These are phyloP conservation scores for Alternaria tenuissima DNA, from an alignment of 2,329 filamentous ascomycete species.

Conservation along the genomic window DNA sequence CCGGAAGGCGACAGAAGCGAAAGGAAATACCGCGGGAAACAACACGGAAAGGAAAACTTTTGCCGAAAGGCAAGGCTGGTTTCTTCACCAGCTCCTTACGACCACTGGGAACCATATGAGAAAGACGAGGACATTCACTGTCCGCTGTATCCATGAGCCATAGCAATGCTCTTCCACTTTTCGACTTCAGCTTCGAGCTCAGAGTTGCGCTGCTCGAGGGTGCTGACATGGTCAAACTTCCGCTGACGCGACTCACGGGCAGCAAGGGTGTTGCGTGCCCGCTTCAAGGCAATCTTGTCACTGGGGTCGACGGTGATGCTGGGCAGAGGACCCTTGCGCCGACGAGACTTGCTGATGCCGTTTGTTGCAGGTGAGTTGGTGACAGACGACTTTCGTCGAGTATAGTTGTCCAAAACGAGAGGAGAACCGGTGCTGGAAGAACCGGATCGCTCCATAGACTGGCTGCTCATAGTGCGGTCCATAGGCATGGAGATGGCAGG, in stretches of 20 bases:
- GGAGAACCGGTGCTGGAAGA: conserved; percentile 50
- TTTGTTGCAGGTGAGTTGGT: conserved; percentile 65
- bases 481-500: conserved; percentile 44
- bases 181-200: conserved; percentile 66
- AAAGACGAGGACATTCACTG: conserved; percentile 43
- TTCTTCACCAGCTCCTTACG: conserved; percentile 50
- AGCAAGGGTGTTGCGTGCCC: conserved; percentile 90
- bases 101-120: conserved; percentile 40
- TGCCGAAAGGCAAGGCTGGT: conserved; percentile 37
- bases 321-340: conserved; percentile 81
- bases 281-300: conserved; percentile 86
- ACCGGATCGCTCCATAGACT: conserved; percentile 47
- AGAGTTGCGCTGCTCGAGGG: conserved; percentile 76
- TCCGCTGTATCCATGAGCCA: conserved; percentile 49
- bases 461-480: conserved; percentile 53
- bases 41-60: conserved; percentile 34
- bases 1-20: conserved; percentile 11
- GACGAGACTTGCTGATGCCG: conserved; percentile 73
- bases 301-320: conserved; percentile 78
- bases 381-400: conserved; percentile 53
- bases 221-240: conserved; percentile 79
- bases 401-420: conserved; percentile 45
- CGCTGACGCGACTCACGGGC: conserved; percentile 91
- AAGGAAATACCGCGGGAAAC: conserved; percentile 13
- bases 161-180: conserved; percentile 54